Conservation (phyloP, 441 rosid species). For the Pelargonium exstipulatum region DNA sequence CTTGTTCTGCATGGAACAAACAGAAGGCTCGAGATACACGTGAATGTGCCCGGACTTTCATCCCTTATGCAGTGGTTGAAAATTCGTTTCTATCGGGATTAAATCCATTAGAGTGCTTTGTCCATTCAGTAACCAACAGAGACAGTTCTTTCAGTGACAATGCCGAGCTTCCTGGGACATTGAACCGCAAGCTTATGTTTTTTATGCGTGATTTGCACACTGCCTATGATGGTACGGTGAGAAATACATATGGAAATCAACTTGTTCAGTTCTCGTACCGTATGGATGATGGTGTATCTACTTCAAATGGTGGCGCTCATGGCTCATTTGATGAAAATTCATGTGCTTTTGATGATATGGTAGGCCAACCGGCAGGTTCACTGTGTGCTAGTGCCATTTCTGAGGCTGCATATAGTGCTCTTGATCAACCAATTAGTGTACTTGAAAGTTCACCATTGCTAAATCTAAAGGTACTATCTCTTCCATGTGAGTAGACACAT, state of each 20-base stretch:
- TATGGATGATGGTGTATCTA: constrained; percentile 23
- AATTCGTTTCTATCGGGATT: constrained; percentile 71
- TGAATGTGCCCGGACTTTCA: constrained; percentile 46
- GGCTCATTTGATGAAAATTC: constrained; percentile 14
- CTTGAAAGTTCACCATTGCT: constrained; percentile 89
- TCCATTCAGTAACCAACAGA: constrained; percentile 80
- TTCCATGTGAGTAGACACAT: neutral
- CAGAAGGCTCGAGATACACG: constrained; percentile 33
- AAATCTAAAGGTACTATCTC: constrained; percentile 73
- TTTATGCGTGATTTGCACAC: constrained; percentile 75
- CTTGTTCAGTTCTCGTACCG: constrained; percentile 67
- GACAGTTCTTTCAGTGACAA: constrained; percentile 88
- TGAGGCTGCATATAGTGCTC: constrained; percentile 95
- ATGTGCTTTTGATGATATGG: constrained; percentile 27
- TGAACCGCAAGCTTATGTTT: constrained; percentile 79
- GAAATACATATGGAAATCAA: constrained; percentile 77
- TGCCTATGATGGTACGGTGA: constrained; percentile 89
- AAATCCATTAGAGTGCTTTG: constrained; percentile 81
- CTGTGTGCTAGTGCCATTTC: constrained; percentile 80
- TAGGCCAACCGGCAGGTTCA: constrained; percentile 80
- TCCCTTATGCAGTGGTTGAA: constrained; percentile 72
- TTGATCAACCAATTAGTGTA: constrained; percentile 89
- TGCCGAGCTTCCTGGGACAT: constrained; percentile 95
- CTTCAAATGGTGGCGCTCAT: constrained; percentile 7
- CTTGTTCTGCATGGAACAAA: constrained; percentile 67